Base-by-base conservation (phyloP, 345 rosid genomes). In the Psidium friedrichsthalianum region DNA sequence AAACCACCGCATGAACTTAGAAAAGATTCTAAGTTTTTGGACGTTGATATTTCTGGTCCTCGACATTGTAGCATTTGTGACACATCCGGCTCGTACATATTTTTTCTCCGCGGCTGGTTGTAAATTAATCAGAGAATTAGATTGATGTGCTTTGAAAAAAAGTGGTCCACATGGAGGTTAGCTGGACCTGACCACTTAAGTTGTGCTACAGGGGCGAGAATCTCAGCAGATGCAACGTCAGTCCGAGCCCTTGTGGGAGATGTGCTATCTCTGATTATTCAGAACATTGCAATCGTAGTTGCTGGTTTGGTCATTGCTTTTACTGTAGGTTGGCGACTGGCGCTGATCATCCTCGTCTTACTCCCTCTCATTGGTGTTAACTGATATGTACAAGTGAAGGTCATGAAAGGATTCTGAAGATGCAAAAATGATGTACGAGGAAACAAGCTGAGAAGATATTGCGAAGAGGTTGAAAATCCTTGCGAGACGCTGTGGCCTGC, bases 361-460 rank as follows among this genome's bases (percentile, higher is more conserved):
- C 85, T 96, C 84, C 99, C 98, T 57, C 88, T 95, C 1, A 86
- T 95, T 15, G 96, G 92, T 18, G 81, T 91, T 87, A 94, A 85
- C 16, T 98, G 95, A 74, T 92, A 87, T 52, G 18, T 90, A 40
- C 98, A 96, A 87, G 69, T 88, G 61, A 92, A 92, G 90, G 94
- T 93, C 91, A 55, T 91, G 91, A 88, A 88, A 87, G 98, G 98
- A 49, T 95, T 94, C 83, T 83, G 94, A 92, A 24, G 96, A 94
- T 86, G 91, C 98, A 25, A 94, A 95, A 98, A 87, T 86, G 89
- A 93, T 90, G 98, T 96, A 95, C 18, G 98, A 94, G 90, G 96
- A 96, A 90, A 98, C 98, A 29, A 95, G 98, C 87, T n/a, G n/a
- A 51, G 94, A 93, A 83, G 94, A 89, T 80, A 87, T 83, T 76